Evolutionary conservation across 495 filamentous ascomycete genomes (phyloP).

Genomic region (Hypoxylon rickii): DNA sequence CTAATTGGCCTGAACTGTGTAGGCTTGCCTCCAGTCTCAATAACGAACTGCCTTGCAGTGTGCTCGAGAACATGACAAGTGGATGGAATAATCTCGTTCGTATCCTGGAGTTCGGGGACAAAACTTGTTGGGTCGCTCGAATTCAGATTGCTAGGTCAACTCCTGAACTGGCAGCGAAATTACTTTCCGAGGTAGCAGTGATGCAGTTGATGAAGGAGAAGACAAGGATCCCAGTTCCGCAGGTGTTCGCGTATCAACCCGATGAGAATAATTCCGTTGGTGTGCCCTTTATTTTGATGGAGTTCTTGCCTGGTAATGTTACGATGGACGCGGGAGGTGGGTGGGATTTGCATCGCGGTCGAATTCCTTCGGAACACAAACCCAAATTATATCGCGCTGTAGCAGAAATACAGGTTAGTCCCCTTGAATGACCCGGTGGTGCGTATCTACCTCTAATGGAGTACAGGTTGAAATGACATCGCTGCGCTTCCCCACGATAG

Average conservation of each 20-base stretch:
- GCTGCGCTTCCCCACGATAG: slow-evolving; percentile 23
- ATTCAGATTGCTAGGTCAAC: background rate
- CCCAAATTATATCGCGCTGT: slow-evolving; percentile 14
- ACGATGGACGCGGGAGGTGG: slow-evolving; percentile 27
- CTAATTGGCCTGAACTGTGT: background rate
- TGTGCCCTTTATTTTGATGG: slow-evolving; percentile 30
- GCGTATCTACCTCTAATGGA: background rate
- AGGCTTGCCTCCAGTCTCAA: background rate
- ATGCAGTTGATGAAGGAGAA: slow-evolving; percentile 10
- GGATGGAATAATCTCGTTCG: slow-evolving; percentile 14
- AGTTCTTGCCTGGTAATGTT: slow-evolving; percentile 26
- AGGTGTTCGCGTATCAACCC: slow-evolving; percentile 19
- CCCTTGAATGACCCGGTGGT: background rate
- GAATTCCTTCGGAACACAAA: slow-evolving; percentile 3
- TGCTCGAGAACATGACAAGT: background rate
- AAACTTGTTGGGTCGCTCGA: slow-evolving; percentile 19
- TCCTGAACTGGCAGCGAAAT: background rate
- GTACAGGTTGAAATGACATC: slow-evolving; percentile 22
- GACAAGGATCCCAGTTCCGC: slow-evolving; percentile 19
- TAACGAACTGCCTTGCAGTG: background rate
- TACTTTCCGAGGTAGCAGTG: slow-evolving; percentile 3
- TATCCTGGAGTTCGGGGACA: slow-evolving; percentile 15
- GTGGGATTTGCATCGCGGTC: slow-evolving; percentile 7
- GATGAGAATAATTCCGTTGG: slow-evolving; percentile 9
- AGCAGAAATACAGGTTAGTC: slow-evolving; percentile 2